A percentile compares a stretch with the other conserved stretches of the same genome.
These are phyloP conservation scores for Poa pratensis DNA, from an alignment of 176 grass and related monocot species.

Conservation along the genomic window DNA sequence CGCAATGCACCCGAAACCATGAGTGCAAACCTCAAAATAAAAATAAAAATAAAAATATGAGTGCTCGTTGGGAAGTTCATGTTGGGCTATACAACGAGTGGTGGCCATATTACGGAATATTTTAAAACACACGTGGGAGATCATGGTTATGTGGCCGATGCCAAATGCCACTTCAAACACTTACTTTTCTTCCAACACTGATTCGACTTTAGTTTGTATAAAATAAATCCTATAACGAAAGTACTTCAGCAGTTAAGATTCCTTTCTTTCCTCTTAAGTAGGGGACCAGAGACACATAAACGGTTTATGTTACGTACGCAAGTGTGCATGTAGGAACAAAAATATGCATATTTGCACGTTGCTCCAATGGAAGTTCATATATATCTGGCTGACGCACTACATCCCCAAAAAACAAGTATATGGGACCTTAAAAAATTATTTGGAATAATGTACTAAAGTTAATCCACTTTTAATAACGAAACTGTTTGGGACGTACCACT, in stretches of 20 bases:
- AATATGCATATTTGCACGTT: slow-evolving; percentile 27
- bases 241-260: slow-evolving; percentile 15
- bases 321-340: neutral
- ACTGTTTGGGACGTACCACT: neutral
- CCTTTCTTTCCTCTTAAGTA: neutral
- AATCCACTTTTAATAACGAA: neutral
- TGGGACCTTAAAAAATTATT: neutral
- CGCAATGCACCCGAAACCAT: neutral
- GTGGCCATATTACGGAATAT: too few relatives aligned
- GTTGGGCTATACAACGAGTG: neutral
- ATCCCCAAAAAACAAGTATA: neutral
- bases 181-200: neutral
- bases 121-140: neutral
- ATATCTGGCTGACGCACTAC: neutral
- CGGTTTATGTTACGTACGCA: neutral
- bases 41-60: neutral
- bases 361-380: slow-evolving; percentile 12
- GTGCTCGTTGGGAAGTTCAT: neutral
- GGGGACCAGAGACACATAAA: slow-evolving; percentile 11
- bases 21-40: neutral
- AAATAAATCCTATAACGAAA: neutral
- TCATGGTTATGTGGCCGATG: neutral
- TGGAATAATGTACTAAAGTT: slow-evolving; percentile 22
- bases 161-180: neutral
- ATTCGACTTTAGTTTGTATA: neutral